phyloP scores from a whole-genome alignment of 2,329 filamentous ascomycete genomes.

The Talaromyces sp. region DNA sequence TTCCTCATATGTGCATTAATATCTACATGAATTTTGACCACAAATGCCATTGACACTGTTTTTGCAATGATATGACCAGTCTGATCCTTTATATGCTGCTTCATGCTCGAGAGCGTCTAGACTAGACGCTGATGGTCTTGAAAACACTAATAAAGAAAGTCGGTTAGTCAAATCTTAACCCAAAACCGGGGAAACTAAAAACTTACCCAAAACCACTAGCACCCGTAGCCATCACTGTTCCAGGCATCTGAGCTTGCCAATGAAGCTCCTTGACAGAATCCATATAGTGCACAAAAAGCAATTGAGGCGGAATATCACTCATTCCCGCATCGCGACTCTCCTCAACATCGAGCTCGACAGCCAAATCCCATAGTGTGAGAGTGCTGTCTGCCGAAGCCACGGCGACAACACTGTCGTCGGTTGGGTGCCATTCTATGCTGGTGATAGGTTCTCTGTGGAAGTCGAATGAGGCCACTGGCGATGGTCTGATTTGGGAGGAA shows the following conservation, averaged over 20 bases:
- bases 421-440: slow-evolving; percentile 94
- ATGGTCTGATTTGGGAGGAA: slow-evolving; percentile 56
- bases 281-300: slow-evolving; percentile 96
- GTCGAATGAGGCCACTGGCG: slow-evolving; percentile 85
- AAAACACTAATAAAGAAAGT: slow-evolving; percentile 59
- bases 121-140: slow-evolving; percentile 74
- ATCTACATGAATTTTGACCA: slow-evolving; percentile 10
- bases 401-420: slow-evolving; percentile 91
- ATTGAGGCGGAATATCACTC: slow-evolving; percentile 86
- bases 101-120: not conserved
- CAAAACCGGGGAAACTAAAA: not conserved
- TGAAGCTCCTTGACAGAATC: slow-evolving; percentile 93
- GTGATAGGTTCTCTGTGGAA: slow-evolving; percentile 98
- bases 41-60: not conserved
- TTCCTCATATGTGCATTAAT: slow-evolving; percentile 16
- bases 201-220: slow-evolving; percentile 72
- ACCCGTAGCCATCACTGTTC: slow-evolving; percentile 83
- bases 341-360: slow-evolving; percentile 94
- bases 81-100: not conserved
- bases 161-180: slow-evolving; percentile 10
- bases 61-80: not conserved
- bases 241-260: slow-evolving; percentile 96
- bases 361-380: slow-evolving; percentile 92
- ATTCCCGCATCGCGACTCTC: slow-evolving; percentile 87
- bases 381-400: slow-evolving; percentile 93